These are phyloP conservation scores for Pichia sp. DNA, from an alignment of 1,139 yeast genomes.

Conservation along the genomic window DNA sequence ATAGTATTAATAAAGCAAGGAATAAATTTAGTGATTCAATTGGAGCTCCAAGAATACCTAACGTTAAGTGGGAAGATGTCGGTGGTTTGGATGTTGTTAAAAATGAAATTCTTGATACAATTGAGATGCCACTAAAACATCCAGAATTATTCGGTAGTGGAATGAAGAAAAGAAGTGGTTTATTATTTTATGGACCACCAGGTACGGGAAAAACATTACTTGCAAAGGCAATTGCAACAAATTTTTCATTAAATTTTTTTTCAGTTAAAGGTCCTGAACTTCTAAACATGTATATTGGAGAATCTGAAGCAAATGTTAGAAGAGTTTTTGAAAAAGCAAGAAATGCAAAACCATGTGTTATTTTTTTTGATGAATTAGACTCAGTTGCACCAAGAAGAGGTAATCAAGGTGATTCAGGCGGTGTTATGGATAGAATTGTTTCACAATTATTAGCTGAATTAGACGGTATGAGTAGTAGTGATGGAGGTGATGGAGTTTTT, in stretches of 20 bases:
- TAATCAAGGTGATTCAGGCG: constrained; percentile 97
- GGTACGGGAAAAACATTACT: constrained; percentile 95
- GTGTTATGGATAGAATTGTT: constrained; percentile 97
- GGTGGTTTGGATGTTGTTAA: constrained; percentile 88
- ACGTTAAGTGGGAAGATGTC: constrained; percentile 92
- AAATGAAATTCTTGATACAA: constrained; percentile 89
- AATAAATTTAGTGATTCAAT: constrained; percentile 87
- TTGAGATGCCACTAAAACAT: constrained; percentile 90
- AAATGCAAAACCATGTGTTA: constrained; percentile 96
- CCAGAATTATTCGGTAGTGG: constrained; percentile 88
- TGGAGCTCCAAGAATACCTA: constrained; percentile 95
- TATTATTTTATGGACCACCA: constrained; percentile 94
- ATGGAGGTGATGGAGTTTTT: constrained; percentile 73
- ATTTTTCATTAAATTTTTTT: constrained; percentile 86
- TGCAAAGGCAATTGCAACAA: constrained; percentile 95
- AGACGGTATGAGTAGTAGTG: constrained; percentile 88
- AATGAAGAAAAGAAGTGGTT: constrained; percentile 88
- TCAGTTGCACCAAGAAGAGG: constrained; percentile 98
- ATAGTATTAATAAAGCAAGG: constrained; percentile 76
- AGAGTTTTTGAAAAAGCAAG: constrained; percentile 89
- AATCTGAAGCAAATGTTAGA: constrained; percentile 94
- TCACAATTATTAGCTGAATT: constrained; percentile 90
- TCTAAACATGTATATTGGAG: constrained; percentile 96
- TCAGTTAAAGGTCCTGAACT: constrained; percentile 96
- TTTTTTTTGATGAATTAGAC: constrained; percentile 93